These are phyloP conservation scores for Aspergillus bridgeri DNA, from an alignment of 495 filamentous ascomycete species.

Conservation along the genomic window DNA sequence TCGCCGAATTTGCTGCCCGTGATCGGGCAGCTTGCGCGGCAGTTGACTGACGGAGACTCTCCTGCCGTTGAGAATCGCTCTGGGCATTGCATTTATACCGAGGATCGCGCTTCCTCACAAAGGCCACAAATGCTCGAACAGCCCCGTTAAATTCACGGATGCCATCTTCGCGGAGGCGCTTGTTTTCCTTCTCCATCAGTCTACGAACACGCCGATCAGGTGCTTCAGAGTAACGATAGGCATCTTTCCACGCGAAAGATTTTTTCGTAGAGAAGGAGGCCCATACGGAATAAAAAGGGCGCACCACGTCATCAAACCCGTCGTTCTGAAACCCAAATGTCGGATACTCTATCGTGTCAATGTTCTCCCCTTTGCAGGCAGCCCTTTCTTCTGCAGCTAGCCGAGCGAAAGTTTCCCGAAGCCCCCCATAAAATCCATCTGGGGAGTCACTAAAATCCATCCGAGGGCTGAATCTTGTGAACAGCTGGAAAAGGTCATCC, in stretches of 20 bases:
- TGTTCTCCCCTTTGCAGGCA: slow-evolving; percentile 65
- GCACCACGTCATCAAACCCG: slow-evolving; percentile 66
- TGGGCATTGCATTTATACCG: slow-evolving; percentile 68
- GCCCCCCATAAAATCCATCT: slow-evolving; percentile 75
- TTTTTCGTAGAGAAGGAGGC: slow-evolving; percentile 78
- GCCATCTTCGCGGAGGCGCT: slow-evolving; percentile 73
- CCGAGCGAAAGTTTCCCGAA: slow-evolving; percentile 70
- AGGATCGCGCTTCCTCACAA: slow-evolving; percentile 90
- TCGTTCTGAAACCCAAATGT: slow-evolving; percentile 71
- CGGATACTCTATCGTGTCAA: slow-evolving; percentile 63
- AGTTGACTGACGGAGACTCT: slow-evolving; percentile 70
- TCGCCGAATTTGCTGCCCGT: slow-evolving; percentile 75
- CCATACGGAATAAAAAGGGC: slow-evolving; percentile 81
- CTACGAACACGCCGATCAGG: slow-evolving; percentile 81
- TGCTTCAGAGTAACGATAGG: slow-evolving; percentile 75
- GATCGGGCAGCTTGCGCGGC: slow-evolving; percentile 81
- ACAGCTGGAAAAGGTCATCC: slow-evolving; percentile 67
- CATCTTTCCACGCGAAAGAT: slow-evolving; percentile 84
- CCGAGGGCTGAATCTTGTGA: slow-evolving; percentile 70
- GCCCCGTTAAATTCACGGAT: slow-evolving; percentile 89
- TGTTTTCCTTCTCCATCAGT: slow-evolving; percentile 95
- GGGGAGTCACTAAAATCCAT: slow-evolving; percentile 74
- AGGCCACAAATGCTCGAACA: slow-evolving; percentile 80
- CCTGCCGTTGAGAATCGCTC: slow-evolving; percentile 76
- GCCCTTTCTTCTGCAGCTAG: slow-evolving; percentile 78